A percentile compares a stretch with the other conserved stretches of the same genome.
Conservation (phyloP, 1,284 basidiomycete species). For the Clitocybe nebularis region DNA sequence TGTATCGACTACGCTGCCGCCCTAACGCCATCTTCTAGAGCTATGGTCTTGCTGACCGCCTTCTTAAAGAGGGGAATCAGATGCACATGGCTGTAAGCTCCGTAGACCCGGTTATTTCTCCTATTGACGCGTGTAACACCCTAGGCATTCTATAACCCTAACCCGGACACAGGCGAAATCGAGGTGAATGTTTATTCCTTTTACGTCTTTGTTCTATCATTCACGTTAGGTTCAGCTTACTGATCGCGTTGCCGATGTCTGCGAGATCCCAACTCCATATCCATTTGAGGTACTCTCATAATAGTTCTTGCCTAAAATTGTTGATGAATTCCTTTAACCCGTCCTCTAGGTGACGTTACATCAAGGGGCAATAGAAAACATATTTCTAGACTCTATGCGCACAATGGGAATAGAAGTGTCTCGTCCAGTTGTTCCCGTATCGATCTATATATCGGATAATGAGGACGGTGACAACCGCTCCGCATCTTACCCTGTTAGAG, state of each 20-base stretch:
- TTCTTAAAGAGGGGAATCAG: slow-evolving; percentile 63
- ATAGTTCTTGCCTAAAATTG: slow-evolving; percentile 2
- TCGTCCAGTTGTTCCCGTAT: slow-evolving; percentile 51
- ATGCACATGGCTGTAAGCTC: slow-evolving; percentile 62
- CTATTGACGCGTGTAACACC: not conserved
- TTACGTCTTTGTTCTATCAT: not conserved
- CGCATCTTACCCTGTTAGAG: slow-evolving; percentile 53
- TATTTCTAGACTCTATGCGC: slow-evolving; percentile 63
- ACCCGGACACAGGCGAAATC: slow-evolving; percentile 50
- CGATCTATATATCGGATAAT: slow-evolving; percentile 48
- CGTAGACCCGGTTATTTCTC: not conserved
- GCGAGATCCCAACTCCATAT: slow-evolving; percentile 54
- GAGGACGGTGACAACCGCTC: slow-evolving; percentile 37
- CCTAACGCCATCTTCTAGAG: slow-evolving; percentile 38
- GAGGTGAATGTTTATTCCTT: slow-evolving; percentile 34
- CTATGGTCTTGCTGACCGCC: slow-evolving; percentile 65
- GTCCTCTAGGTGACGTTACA: slow-evolving; percentile 69
- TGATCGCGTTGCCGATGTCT: slow-evolving; percentile 54
- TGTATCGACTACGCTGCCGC: not conserved
- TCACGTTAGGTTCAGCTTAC: slow-evolving; percentile 40
- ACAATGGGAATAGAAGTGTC: slow-evolving; percentile 51
- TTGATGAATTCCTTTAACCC: not conserved
- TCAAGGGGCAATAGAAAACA: slow-evolving; percentile 69
- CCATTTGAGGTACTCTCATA: slow-evolving; percentile 52
- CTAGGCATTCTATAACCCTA: slow-evolving; percentile 73